Evolutionary conservation across 192 early-diverging fungal genomes (phyloP).

Genomic region (Linnemannia hyalina): DNA sequence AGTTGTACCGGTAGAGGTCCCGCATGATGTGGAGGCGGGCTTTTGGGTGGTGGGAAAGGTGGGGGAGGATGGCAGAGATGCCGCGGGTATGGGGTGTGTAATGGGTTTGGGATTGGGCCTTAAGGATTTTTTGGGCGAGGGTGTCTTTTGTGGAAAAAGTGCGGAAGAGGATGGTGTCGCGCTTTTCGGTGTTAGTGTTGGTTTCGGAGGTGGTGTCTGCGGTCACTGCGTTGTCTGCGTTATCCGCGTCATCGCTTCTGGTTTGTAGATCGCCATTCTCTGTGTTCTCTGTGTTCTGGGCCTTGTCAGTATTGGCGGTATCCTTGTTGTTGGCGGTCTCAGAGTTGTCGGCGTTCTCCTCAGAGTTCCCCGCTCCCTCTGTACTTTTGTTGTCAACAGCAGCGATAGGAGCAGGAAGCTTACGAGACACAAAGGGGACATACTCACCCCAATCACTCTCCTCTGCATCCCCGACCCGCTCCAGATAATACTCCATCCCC

Average conservation of each 20-base stretch:
- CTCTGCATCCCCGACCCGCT: conserved; percentile 2
- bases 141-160: neutral
- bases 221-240: neutral
- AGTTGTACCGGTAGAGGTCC: neutral
- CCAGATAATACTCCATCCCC: conserved; percentile 3
- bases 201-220: no score
- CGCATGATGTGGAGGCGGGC: neutral
- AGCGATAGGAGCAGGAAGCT: neutral
- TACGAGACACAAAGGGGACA: conserved; percentile 24
- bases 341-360: neutral
- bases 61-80: neutral
- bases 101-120: neutral
- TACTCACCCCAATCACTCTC: conserved; percentile 22
- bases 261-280: no score
- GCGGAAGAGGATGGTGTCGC: neutral
- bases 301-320: neutral
- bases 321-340: neutral
- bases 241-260: neutral
- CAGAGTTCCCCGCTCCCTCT: neutral
- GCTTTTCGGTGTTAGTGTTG: neutral
- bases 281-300: no score
- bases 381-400: neutral
- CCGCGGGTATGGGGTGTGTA: neutral
- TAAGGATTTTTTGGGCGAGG: neutral
- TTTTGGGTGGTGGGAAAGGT: neutral